Percentiles rank a stretch among this genome's conserved stretches.
phyloP scores from a whole-genome alignment of 1,284 basidiomycete genomes.

The Fomitopsis schrenkii region DNA sequence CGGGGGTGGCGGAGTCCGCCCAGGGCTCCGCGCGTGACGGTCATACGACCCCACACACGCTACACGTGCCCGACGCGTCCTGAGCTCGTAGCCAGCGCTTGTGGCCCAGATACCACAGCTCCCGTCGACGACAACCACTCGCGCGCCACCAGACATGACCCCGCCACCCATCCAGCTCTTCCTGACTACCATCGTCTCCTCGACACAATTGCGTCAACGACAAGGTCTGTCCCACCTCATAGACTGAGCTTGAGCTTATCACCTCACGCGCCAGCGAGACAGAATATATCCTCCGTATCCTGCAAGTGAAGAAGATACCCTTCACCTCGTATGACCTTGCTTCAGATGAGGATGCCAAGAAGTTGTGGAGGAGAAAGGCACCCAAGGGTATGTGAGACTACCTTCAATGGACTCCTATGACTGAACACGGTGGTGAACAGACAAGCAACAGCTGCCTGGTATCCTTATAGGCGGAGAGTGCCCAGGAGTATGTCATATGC shows the following conservation, averaged over 20 bases:
- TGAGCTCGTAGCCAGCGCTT: background rate
- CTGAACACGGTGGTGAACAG: constrained; percentile 29
- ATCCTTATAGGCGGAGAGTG: constrained; percentile 71
- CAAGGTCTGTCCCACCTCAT: constrained; percentile 34
- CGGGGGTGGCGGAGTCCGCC: background rate
- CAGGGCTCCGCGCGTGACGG: background rate
- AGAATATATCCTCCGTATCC: constrained; percentile 72
- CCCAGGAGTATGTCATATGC: constrained; percentile 40
- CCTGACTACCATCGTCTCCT: constrained; percentile 81
- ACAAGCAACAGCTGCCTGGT: constrained; percentile 77
- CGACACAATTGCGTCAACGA: constrained; percentile 67
- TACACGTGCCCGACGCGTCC: constrained; percentile 10
- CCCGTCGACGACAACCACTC: background rate
- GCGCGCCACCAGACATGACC: constrained; percentile 42
- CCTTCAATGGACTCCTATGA: constrained; percentile 1
- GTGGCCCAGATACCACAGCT: background rate
- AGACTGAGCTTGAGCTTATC: background rate
- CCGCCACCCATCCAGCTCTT: constrained; percentile 77
- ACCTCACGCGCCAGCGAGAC: background rate
- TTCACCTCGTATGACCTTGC: constrained; percentile 80
- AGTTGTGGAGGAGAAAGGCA: constrained; percentile 73
- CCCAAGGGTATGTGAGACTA: constrained; percentile 40
- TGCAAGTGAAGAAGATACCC: constrained; percentile 79
- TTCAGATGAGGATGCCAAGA: constrained; percentile 76
- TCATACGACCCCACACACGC: background rate